These are phyloP conservation scores for Stenocarpella maydis DNA, from an alignment of 2,329 filamentous ascomycete species.

Conservation along the genomic window DNA sequence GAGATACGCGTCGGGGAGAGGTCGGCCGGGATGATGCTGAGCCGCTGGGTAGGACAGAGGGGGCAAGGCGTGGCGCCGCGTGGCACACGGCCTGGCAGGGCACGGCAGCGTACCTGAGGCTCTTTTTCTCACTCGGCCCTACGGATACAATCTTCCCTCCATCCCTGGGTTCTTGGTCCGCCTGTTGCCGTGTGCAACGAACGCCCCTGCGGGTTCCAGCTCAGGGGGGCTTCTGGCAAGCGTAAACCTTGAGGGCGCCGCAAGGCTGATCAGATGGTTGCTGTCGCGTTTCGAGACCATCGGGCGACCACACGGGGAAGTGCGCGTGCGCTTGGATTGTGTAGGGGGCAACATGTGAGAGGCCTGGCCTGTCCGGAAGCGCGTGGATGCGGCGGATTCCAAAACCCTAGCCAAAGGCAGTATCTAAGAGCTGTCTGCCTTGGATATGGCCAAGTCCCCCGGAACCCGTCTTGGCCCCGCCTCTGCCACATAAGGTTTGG, in stretches of 20 bases:
- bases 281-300: conserved; percentile 21
- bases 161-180: not conserved
- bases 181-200: not conserved
- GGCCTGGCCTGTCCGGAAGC: not conserved
- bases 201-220: conserved; percentile 1
- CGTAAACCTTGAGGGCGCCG: not conserved
- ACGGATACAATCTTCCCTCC: not conserved
- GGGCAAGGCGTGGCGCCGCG: not conserved
- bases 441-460: not conserved
- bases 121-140: not conserved
- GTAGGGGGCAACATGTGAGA: not conserved
- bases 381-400: conserved; percentile 14
- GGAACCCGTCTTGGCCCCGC: conserved; percentile 17
- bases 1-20: not conserved
- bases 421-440: conserved; percentile 16
- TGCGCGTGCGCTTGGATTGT: conserved; percentile 14
- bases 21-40: not conserved
- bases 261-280: conserved; percentile 12
- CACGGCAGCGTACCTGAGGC: not conserved
- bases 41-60: not conserved
- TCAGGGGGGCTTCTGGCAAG: conserved; percentile 10
- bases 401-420: conserved; percentile 25
- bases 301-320: not conserved
- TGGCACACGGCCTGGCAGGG: not conserved
- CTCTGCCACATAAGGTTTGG: not conserved